Conservation (phyloP, 345 rosid species). For the Salix udensis region DNA sequence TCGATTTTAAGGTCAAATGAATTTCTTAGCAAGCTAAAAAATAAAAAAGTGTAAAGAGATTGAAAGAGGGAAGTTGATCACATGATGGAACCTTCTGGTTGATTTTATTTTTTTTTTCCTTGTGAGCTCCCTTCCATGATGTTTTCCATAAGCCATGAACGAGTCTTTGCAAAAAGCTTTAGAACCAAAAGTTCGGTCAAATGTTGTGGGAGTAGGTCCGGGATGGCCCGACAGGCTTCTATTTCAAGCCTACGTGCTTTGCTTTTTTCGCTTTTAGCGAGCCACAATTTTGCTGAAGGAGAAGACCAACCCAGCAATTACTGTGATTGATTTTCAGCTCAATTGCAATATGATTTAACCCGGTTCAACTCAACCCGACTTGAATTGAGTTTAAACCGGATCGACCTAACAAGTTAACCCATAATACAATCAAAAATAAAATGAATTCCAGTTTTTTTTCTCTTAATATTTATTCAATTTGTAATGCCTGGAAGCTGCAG, state of each 20-base stretch:
- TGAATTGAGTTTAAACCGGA: too few relatives aligned
- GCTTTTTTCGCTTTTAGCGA: not conserved
- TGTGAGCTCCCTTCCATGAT: not conserved
- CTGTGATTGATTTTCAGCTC: too few relatives aligned
- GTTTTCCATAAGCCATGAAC: not conserved
- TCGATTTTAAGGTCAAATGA: too few relatives aligned
- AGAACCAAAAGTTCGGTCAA: not conserved
- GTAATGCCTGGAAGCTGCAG: not conserved
- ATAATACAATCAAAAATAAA: fast-evolving
- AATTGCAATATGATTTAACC: too few relatives aligned
- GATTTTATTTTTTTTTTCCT: not conserved
- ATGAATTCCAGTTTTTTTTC: too few relatives aligned
- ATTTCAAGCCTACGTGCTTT: slow-evolving; percentile 27
- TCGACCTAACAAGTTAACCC: too few relatives aligned
- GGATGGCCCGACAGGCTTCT: slow-evolving; percentile 22
- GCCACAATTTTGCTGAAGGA: not conserved
- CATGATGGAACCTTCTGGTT: not conserved
- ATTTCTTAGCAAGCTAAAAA: not conserved
- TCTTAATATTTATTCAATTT: too few relatives aligned
- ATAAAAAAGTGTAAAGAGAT: not conserved
- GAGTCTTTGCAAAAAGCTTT: not conserved
- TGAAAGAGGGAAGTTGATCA: not conserved
- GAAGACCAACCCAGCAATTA: slow-evolving; percentile 1
- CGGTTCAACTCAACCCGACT: too few relatives aligned
- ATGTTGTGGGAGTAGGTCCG: not conserved